Base-by-base conservation (phyloP, 148 eudicot genomes). In the Limonium bicolor region DNA sequence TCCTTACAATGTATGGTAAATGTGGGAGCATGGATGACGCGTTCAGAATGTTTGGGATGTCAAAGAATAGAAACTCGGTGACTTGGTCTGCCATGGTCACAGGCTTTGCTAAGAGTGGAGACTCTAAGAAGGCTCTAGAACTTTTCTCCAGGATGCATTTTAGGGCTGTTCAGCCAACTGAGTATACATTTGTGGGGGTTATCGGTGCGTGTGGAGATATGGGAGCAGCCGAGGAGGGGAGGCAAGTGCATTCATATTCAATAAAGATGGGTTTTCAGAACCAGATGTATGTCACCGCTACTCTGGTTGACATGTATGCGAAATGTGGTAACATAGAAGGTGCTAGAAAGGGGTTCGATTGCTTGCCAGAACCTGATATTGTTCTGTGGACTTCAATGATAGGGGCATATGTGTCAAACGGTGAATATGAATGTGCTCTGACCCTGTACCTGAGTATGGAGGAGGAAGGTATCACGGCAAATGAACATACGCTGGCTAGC, bases 381-480 rank as follows among this genome's bases (percentile, higher is more conserved):
- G 82, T 76, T 46, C 51, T 72, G 44, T 76, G 83, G 78, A 76
- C 75, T n/a, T 76, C 78, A 15, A 72, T 76, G 68, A 72, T 76
- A 40, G 76, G 68, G 6, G 83, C 75, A n/a, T 72, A 67, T 57
- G 66, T 72, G 50, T 70, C 68, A 39, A 62, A 66, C 23, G 78
- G 72, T 23, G 73, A 65, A 24, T 65, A 54, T 41, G 78, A 76
- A 51, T 66, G 51, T 20, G 76, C 83, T 38, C 55, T 76, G 62
- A 54, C 46, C 60, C 60, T 76, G 52, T 76, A 72, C 50, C 60
- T 62, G 9, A 63, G 28, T 49, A 76, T 76, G 78, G 76, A 69
- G 62, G 69, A 46, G 20, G 41, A 52, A 54, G 76, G 78, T 9
- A 60, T 72, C 34, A 46, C 30, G 28, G 78, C 83, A 24, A 76